phyloP scores from a whole-genome alignment of 139 green algal genomes.

The Chlorella ohadii region DNA sequence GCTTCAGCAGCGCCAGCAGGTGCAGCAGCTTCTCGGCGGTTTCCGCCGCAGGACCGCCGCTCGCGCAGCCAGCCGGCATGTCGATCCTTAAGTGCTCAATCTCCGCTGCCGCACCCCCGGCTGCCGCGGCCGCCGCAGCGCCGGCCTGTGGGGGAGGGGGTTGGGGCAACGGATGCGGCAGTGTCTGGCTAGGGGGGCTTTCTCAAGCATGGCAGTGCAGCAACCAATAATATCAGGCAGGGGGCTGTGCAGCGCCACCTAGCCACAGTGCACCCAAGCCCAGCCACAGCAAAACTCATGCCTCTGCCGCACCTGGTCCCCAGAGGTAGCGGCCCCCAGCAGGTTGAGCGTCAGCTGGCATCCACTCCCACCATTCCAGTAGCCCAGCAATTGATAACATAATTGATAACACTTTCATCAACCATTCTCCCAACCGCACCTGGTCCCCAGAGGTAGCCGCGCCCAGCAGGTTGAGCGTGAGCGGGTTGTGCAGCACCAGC shows the following conservation, averaged over 20 bases:
- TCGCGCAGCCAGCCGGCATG: constrained; percentile 20
- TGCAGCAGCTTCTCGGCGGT: constrained; percentile 71
- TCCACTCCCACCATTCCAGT: no score
- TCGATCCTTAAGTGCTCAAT: constrained; percentile 67
- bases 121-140: neutral
- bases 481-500: constrained; percentile 93
- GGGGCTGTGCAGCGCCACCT: no score
- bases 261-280: no score
- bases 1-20: constrained; percentile 82
- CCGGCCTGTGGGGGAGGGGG: neutral
- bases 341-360: constrained; percentile 86
- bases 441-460: neutral
- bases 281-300: no score
- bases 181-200: no score
- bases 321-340: constrained; percentile 22
- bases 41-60: neutral
- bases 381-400: neutral
- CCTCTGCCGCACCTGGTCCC: neutral
- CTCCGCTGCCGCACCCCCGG: constrained; percentile 41
- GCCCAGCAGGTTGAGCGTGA: constrained; percentile 78
- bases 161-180: no score
- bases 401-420: no score
- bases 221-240: no score
- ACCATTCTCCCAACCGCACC: no score
- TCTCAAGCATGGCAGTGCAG: no score